Evolutionary conservation across 2,329 filamentous ascomycete species (phyloP), one percentile per base, ranked within the genome.

Genomic region (Thelonectria rubi): DNA sequence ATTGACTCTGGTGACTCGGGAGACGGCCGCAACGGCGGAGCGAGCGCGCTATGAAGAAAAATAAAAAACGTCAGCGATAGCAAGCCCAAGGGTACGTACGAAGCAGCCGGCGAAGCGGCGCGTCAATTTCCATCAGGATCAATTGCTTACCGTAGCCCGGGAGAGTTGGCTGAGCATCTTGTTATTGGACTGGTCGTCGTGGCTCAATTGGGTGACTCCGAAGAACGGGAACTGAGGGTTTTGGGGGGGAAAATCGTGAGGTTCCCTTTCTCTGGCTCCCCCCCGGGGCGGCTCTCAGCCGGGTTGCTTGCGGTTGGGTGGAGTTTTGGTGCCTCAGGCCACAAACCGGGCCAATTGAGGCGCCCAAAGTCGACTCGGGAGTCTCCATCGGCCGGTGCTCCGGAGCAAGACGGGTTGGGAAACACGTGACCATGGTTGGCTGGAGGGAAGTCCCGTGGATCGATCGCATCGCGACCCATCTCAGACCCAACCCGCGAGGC

Each of bases 131-230:
- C 47, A 57, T 51, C 58, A 21, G 43, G 10, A 43, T 20, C n/a
- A 30, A 65, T 37, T 55, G 80, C 84, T 71, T 82, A 88, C 86
- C 78, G 84, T 81, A 76, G 78, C 79, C 79, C 85, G 79, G 74
- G 82, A 81, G 65, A 86, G 75, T 77, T 84, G 82, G 73, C 76
- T 77, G 78, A 87, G 79, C 85, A 87, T 87, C 73, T 79, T 86
- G 79, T 67, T 7, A 30, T n/a, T n/a, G 10, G 7, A 6, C 78
- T 75, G 74, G 69, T 70, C 73, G 76, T 76, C 69, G 77, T 78
- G 81, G 81, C 79, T 82, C 81, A 80, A 82, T 81, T 79, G 78
- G 72, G 60, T 63, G 20, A 66, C 68, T 69, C 72, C 74, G 73
- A 68, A 66, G 66, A 65, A 63, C 65, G 64, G 68, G 69, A 73